phyloP scores from a whole-genome alignment of 805 yeast species.

The Kazachstania psychrophila region DNA sequence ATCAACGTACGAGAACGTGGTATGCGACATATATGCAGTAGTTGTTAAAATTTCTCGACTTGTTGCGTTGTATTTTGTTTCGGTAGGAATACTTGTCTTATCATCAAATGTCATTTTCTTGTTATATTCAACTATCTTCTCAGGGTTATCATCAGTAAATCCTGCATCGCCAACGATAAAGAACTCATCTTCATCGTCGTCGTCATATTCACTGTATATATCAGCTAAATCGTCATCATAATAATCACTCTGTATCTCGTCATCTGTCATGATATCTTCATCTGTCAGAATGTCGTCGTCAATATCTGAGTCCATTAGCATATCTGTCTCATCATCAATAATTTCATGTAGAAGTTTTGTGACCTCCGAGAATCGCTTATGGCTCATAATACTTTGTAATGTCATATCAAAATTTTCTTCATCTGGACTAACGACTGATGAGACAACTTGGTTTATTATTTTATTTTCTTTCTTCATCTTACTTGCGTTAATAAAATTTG shows the following conservation, averaged over 20 bases:
- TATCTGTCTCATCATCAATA: conserved; percentile 1
- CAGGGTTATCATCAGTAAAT: too few relatives aligned
- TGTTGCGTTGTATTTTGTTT: too few relatives aligned
- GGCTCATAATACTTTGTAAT: conserved; percentile 1
- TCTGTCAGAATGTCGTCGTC: conserved; percentile 1
- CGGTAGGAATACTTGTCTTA: too few relatives aligned
- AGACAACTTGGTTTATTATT: not conserved
- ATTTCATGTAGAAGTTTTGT: conserved; percentile 10
- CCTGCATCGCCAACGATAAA: too few relatives aligned
- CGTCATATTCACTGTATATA: conserved; percentile 1
- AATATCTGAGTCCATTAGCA: conserved; percentile 3
- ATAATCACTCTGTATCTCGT: not conserved
- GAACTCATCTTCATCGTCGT: conserved; percentile 2
- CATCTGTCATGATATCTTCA: conserved; percentile 4
- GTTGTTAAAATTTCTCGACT: too few relatives aligned
- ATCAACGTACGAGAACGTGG: too few relatives aligned
- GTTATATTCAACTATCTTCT: not conserved
- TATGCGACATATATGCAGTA: too few relatives aligned
- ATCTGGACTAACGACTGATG: too few relatives aligned
- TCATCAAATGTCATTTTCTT: too few relatives aligned
- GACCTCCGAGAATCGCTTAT: conserved; percentile 9
- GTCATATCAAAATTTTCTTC: too few relatives aligned
- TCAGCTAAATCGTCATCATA: conserved; percentile 2
- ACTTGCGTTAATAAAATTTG: conserved; percentile 13
- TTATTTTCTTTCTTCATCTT: not conserved